Percentiles rank a stretch among this genome's conserved stretches.
These are phyloP conservation scores for Gyrodon lividus DNA, from an alignment of 768 basidiomycete genomes.

Conservation along the genomic window DNA sequence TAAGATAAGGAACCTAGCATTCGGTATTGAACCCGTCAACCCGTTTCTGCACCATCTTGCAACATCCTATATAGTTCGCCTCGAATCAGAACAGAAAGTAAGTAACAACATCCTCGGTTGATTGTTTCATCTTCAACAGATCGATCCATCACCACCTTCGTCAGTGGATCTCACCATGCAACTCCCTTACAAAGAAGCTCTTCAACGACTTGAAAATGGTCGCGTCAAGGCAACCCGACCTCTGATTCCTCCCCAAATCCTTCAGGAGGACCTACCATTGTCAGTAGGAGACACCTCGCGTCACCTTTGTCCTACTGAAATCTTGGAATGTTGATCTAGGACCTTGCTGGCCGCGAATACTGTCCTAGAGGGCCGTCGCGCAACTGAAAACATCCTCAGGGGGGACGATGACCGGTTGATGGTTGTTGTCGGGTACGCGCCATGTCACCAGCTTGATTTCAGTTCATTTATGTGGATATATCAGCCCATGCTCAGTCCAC, in stretches of 20 bases:
- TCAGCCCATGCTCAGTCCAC: slow-evolving; percentile 92
- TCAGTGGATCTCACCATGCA: slow-evolving; percentile 55
- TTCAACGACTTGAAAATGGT: slow-evolving; percentile 79
- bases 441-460: neutral
- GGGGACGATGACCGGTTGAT: slow-evolving; percentile 91
- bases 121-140: slow-evolving; percentile 20
- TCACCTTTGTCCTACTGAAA: neutral
- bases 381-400: slow-evolving; percentile 73
- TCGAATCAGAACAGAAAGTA: slow-evolving; percentile 17
- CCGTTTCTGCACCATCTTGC: neutral
- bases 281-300: slow-evolving; percentile 32
- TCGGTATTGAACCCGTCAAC: slow-evolving; percentile 12
- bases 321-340: slow-evolving; percentile 36
- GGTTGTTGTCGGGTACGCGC: slow-evolving; percentile 80
- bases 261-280: slow-evolving; percentile 92
- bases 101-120: neutral
- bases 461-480: slow-evolving; percentile 3
- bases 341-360: slow-evolving; percentile 83
- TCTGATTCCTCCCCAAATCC: slow-evolving; percentile 90
- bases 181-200: slow-evolving; percentile 76
- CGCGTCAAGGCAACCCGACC: slow-evolving; percentile 86
- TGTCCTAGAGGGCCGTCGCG: slow-evolving; percentile 79
- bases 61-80: slow-evolving; percentile 14
- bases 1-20: slow-evolving; percentile 1
- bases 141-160: slow-evolving; percentile 4